Conservation (phyloP, 352 stramenopile genomes). For the Globisporangium sylvaticum region DNA sequence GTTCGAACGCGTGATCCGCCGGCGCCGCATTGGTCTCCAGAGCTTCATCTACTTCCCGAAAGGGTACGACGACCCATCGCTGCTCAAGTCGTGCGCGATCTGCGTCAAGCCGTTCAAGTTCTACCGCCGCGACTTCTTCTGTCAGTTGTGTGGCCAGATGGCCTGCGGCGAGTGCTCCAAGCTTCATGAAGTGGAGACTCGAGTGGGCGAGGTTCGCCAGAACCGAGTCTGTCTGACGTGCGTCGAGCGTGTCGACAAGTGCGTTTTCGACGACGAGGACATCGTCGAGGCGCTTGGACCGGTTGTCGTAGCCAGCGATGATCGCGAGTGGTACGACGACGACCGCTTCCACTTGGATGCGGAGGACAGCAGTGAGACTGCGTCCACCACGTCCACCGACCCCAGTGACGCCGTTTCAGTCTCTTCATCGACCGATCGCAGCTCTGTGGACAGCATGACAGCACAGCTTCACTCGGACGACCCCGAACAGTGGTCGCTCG, state of each 20-base stretch:
- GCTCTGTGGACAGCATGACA: conserved; percentile 23
- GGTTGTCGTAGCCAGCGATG: conserved; percentile 33
- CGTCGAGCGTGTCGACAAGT: conserved; percentile 39
- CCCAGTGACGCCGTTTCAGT: not conserved
- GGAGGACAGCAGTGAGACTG: conserved; percentile 4
- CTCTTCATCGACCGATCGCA: not conserved
- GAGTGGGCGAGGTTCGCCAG: conserved; percentile 33
- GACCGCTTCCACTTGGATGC: conserved; percentile 12
- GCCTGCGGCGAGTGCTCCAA: no score
- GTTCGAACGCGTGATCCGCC: no score
- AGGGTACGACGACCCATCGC: no score
- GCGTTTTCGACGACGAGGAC: conserved; percentile 45
- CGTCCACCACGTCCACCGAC: conserved; percentile 1
- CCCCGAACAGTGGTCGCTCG: conserved; percentile 29
- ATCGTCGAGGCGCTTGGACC: conserved; percentile 38
- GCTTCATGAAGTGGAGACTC: no score
- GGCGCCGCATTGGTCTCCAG: no score
- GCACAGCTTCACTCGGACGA: conserved; percentile 41
- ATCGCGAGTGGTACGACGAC: conserved; percentile 36
- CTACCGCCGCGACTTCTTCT: no score
- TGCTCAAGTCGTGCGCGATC: no score
- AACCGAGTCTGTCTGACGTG: conserved; percentile 41
- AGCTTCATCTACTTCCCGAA: no score
- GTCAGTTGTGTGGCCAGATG: no score
- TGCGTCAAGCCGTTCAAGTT: no score